Evolutionary conservation across 192 early-diverging fungal genomes (phyloP).

Genomic region (Mortierella antarctica): DNA sequence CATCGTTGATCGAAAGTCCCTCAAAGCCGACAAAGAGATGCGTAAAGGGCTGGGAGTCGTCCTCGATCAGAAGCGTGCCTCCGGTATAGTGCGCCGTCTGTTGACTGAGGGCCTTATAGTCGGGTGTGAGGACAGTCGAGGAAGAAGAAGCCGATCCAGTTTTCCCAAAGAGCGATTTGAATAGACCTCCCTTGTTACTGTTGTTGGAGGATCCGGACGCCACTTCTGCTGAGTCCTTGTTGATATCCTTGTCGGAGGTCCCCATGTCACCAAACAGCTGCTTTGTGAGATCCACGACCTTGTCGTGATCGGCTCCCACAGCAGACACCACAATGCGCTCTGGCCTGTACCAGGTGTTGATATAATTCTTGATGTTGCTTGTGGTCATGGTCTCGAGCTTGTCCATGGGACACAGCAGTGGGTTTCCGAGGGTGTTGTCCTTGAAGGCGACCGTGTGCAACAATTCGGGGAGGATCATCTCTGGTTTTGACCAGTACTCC

Average conservation of each 20-base stretch:
- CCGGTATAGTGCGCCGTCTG: slow-evolving; percentile 82
- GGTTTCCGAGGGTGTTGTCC: slow-evolving; percentile 83
- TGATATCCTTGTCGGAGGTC: neutral
- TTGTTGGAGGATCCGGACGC: slow-evolving; percentile 6
- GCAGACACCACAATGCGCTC: slow-evolving; percentile 93
- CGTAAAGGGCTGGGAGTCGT: slow-evolving; percentile 76
- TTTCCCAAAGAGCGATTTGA: slow-evolving; percentile 26
- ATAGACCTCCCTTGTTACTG: slow-evolving; percentile 31
- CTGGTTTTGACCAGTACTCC: slow-evolving; percentile 87
- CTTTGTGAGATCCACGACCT: slow-evolving; percentile 75
- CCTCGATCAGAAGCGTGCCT: slow-evolving; percentile 78
- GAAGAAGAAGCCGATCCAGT: neutral
- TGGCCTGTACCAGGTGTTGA: slow-evolving; percentile 86
- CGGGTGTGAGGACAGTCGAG: slow-evolving; percentile 8
- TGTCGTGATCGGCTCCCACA: slow-evolving; percentile 88
- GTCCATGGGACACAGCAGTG: slow-evolving; percentile 76
- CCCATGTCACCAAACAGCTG: slow-evolving; percentile 82
- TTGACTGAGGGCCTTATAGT: slow-evolving; percentile 47
- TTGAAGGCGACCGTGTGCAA: slow-evolving; percentile 87
- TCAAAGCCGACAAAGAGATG: slow-evolving; percentile 94
- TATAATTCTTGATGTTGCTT: slow-evolving; percentile 75
- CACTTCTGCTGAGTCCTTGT: neutral
- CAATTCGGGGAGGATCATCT: slow-evolving; percentile 87
- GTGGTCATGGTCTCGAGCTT: slow-evolving; percentile 76
- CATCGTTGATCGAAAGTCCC: slow-evolving; percentile 80